Evolutionary conservation across 75 land plant species (phyloP), one percentile per base, ranked within the genome.

Genomic region (Cryptomeria japonica): DNA sequence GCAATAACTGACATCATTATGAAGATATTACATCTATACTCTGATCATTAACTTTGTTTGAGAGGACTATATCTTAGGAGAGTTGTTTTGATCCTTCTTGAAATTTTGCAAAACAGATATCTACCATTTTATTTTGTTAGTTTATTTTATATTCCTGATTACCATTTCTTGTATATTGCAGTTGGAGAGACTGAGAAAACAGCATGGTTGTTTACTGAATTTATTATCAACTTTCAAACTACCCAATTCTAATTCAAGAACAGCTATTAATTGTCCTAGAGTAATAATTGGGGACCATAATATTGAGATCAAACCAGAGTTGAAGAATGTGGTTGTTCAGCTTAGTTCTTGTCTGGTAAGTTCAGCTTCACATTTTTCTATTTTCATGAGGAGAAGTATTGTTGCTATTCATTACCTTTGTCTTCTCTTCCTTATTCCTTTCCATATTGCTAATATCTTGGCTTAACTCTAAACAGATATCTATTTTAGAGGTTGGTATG

Each of bases 171-270:
- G 31, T 70, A 19, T 85, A 44, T 68, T 91, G 86, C 85, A 97
- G 99, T 90, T 47, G 72, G 86, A 93, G 84, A 94, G 90, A 87
- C 38, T 96, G 88, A 87, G 87, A 89, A 88, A 86, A 14, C 93
- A 95, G 83, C 94, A 91, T 80, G 87, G 77, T 7, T 97, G 98
- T 96, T 93, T 96, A 25, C 56, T 95, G 86, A 91, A 93, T 44
- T 90, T 92, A 0, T 87, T 97, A 42, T 25, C 87, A 22, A 37
- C 55, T n/a, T 97, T 97, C 84, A 96, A 95, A 89, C 89, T 91
- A 49, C 97, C 95, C 5, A 95, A 91, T 89, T 85, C 89, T 87
- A 90, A 86, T 31, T 97, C 99, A 16, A 95, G 85, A 88, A 88
- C 89, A 38, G 96, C 96, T 84, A 77, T 97, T 56, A 92, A 94